A percentile compares a stretch with the other conserved stretches of the same genome.
These are phyloP conservation scores for Vaccinium macrocarpon DNA, from an alignment of 148 eudicot species.

Conservation along the genomic window DNA sequence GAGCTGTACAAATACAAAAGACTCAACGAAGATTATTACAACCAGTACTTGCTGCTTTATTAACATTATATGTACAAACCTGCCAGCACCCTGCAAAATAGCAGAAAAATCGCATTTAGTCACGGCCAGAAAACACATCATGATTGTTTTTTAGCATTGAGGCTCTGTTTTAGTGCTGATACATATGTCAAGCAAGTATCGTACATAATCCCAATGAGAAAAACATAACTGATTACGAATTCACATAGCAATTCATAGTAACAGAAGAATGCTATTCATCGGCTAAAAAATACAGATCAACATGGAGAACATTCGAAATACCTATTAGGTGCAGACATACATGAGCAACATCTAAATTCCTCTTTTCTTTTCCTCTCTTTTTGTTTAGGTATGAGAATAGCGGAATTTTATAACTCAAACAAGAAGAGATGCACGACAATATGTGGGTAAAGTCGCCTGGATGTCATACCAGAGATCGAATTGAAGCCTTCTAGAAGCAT, in stretches of 20 bases:
- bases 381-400: background rate
- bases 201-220: background rate
- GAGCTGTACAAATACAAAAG: slow-evolving; percentile 5
- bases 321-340: background rate
- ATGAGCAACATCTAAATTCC: slow-evolving; percentile 1
- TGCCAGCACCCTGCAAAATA: slow-evolving; percentile 7
- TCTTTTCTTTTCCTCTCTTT: no score
- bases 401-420: background rate
- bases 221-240: background rate
- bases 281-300: background rate
- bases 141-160: background rate
- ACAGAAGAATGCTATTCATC: background rate
- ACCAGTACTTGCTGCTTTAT: background rate
- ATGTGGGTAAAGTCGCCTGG: background rate
- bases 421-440: background rate
- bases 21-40: slow-evolving; percentile 5
- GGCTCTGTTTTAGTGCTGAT: background rate
- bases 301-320: background rate
- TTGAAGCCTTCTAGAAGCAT: background rate
- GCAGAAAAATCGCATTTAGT: background rate
- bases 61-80: background rate
- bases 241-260: background rate
- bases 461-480: slow-evolving; percentile 11
- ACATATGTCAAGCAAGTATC: background rate
- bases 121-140: background rate